Percentiles rank a stretch among this genome's conserved stretches.
phyloP scores from a whole-genome alignment of 805 yeast genomes.

The Myxozyma sirexii region DNA sequence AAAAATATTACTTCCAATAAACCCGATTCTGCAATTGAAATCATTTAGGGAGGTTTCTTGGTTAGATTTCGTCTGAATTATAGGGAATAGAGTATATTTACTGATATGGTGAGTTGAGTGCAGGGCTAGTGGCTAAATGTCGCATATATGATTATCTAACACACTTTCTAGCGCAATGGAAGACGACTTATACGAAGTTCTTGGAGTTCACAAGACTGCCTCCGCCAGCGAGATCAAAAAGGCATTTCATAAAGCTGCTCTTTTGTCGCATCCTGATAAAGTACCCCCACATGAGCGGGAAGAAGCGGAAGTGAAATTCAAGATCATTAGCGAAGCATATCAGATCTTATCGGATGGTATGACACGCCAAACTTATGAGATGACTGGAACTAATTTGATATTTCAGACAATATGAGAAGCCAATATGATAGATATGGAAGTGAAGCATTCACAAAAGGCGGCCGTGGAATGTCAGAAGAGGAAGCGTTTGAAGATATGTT shows the following conservation, averaged over 20 bases:
- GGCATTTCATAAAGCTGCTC: constrained; percentile 84
- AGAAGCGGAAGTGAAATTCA: constrained; percentile 78
- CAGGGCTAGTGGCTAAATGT: too few species aligned
- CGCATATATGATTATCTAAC: background rate
- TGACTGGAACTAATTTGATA: background rate
- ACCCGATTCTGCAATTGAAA: too few species aligned
- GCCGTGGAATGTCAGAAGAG: constrained; percentile 43
- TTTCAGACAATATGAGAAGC: constrained; percentile 35
- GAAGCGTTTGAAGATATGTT: constrained; percentile 75
- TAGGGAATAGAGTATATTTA: too few species aligned
- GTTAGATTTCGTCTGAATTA: too few species aligned
- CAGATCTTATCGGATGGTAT: constrained; percentile 71
- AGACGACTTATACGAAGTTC: constrained; percentile 63
- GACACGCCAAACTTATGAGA: background rate
- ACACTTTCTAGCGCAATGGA: background rate
- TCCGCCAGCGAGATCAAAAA: constrained; percentile 71
- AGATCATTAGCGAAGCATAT: constrained; percentile 84
- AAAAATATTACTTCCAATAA: too few species aligned
- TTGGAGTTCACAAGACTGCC: constrained; percentile 71
- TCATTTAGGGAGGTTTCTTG: too few species aligned
- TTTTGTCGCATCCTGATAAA: constrained; percentile 88
- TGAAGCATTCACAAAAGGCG: constrained; percentile 43
- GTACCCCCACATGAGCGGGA: constrained; percentile 67
- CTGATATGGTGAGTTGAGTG: too few species aligned
- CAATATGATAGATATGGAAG: constrained; percentile 45